Base-by-base conservation (phyloP, 2,329 filamentous ascomycete species). In the Fusarium euwallaceae region DNA sequence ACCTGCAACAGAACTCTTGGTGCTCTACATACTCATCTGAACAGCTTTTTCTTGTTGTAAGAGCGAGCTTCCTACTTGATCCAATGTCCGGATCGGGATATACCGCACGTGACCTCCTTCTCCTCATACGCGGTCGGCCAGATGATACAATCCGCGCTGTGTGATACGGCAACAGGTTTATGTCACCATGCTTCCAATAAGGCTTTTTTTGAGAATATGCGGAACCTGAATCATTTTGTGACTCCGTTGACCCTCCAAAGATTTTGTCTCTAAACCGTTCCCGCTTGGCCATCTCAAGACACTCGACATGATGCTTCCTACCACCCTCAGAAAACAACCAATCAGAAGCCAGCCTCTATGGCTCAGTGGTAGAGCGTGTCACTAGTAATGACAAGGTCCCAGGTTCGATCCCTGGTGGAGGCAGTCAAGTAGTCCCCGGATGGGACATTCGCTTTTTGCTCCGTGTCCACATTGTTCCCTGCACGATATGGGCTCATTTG, bases 331-430 rank as follows among this genome's bases (percentile, higher is more conserved):
- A 6, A n/a, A 48, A 12, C 48, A 32, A 32, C 48, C 24, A 53
- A 53, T 53, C 48, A 53, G 48, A 53, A 53, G 27, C 17, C 16
- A n/a, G 48, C 48, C 48, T 29, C 48, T 27, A 53, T 53, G 48
- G 48, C 48, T 53, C 48, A 53, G 48, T 53, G 48, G 48, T 53
- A 53, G 48, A 53, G 48, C 48, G 48, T 53, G 24, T 53, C 48
- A 53, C 48, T 53, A 53, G 48, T 53, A 53, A 51, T 53, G 48
- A 53, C 24, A 53, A 53, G 48, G 48, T 53, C 48, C 48, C 24
- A 53, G 48, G 48, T 53, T 53, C 48, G 48, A 53, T 53, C 48
- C 48, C 48, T 53, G 24, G 48, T 53, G 24, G 48, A 51, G 45
- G 45, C 45, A 51, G 45, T 9, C 2, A 27, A 27, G 4, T 17